A percentile compares a stretch with the other conserved stretches of the same genome.
phyloP scores from a whole-genome alignment of 768 basidiomycete genomes.

The Lactarius sp. region DNA sequence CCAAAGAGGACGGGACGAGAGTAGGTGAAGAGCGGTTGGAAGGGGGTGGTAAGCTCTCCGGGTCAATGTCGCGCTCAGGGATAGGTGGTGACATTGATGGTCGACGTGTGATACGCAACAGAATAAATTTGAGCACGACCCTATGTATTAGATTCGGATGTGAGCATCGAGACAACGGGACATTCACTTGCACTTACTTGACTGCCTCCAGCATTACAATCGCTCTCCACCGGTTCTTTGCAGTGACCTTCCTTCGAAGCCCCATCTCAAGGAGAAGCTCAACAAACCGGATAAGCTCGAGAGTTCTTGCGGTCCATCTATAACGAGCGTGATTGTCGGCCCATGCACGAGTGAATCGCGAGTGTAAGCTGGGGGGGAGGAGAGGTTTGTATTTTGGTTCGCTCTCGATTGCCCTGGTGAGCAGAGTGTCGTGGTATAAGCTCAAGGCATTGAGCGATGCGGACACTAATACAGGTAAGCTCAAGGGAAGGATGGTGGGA shows the following conservation, averaged over 20 bases:
- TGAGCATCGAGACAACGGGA: slow-evolving; percentile 9
- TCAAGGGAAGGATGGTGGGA: slow-evolving; percentile 12
- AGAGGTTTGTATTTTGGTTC: slow-evolving; percentile 71
- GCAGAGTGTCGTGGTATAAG: slow-evolving; percentile 94
- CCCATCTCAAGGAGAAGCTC: slow-evolving; percentile 91
- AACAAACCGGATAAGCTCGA: slow-evolving; percentile 74
- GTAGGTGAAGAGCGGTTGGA: slow-evolving; percentile 54
- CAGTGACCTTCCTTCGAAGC: slow-evolving; percentile 63
- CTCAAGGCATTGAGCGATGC: slow-evolving; percentile 82
- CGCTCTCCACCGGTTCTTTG: slow-evolving; percentile 64
- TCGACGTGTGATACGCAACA: slow-evolving; percentile 70
- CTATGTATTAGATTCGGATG: slow-evolving; percentile 38
- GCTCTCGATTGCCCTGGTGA: slow-evolving; percentile 57
- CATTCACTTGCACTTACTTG: slow-evolving; percentile 56
- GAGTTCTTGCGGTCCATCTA: slow-evolving; percentile 68
- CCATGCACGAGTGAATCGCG: slow-evolving; percentile 90
- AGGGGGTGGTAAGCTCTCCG: slow-evolving; percentile 48
- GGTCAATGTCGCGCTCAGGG: slow-evolving; percentile 86
- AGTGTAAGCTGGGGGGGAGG: slow-evolving; percentile 70
- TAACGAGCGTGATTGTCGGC: slow-evolving; percentile 62
- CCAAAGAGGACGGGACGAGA: slow-evolving; percentile 52
- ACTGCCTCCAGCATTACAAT: slow-evolving; percentile 73
- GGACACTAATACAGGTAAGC: slow-evolving; percentile 53
- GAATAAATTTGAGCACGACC: slow-evolving; percentile 63
- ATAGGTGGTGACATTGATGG: slow-evolving; percentile 74